Evolutionary conservation across 176 grass and related monocot genomes (phyloP).

Genomic region (Hordeum vulgare): MorexV3_pseudomolecules_assembly NC_058519.1:101004385-101004884

Average conservation of each 20-base stretch:
- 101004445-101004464: neutral
- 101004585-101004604: neutral
- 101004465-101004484: neutral
- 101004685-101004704: slow-evolving; percentile 53
- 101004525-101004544: neutral
- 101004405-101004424: neutral
- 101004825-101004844: slow-evolving; percentile 43
- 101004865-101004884: slow-evolving; percentile 26
- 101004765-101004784: neutral
- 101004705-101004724: slow-evolving; percentile 61
- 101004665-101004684: slow-evolving; percentile 65
- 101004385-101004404: neutral
- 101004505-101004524: neutral
- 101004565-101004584: neutral
- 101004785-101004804: neutral
- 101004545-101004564: neutral
- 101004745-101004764: slow-evolving; percentile 38
- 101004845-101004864: slow-evolving; percentile 54
- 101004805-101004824: neutral
- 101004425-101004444: neutral
- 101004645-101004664: slow-evolving; percentile 65
- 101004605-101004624: neutral
- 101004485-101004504: neutral
- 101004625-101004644: slow-evolving; percentile 19
- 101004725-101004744: slow-evolving; percentile 44